Conservation (phyloP, 1,284 basidiomycete genomes). For the Tetrapyrgos nigripes region DNA sequence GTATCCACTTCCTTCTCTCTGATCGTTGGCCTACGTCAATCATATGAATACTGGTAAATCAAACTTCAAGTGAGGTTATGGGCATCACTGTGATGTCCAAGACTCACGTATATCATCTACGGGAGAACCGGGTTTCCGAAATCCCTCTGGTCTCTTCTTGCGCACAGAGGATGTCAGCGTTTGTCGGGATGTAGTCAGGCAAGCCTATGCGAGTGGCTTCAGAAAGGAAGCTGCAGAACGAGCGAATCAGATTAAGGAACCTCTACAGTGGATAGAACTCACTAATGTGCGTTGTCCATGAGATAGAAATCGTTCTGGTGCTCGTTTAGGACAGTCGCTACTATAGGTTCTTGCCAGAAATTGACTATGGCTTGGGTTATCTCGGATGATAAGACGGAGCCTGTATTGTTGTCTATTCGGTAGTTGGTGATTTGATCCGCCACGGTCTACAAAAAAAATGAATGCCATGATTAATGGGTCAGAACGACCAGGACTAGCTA, state of each 20-base stretch:
- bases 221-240: conserved; percentile 77
- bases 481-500: conserved; percentile 54
- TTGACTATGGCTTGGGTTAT: conserved; percentile 82
- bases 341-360: conserved; percentile 92
- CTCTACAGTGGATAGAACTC: conserved; percentile 66
- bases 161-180: conserved; percentile 90
- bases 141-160: conserved; percentile 93
- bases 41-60: conserved; percentile 96
- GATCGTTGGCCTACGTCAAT: conserved; percentile 93
- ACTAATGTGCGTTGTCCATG: conserved; percentile 96
- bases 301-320: conserved; percentile 90
- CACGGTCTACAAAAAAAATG: neutral
- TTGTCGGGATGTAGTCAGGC: conserved; percentile 84
- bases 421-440: conserved; percentile 55
- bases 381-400: conserved; percentile 59
- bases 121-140: conserved; percentile 84
- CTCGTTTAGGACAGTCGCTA: conserved; percentile 83
- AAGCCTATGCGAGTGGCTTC: conserved; percentile 85
- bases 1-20: conserved; percentile 95
- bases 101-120: conserved; percentile 76
- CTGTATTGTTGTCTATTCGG: conserved; percentile 45
- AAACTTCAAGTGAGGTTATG: conserved; percentile 19
- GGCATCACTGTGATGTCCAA: conserved; percentile 28
- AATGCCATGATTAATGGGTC: neutral
- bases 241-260: neutral